Evolutionary conservation across 805 yeast genomes (phyloP), one percentile per base, ranked within the genome.

Genomic region (Yamadazyma takamatsuzukensis): DNA sequence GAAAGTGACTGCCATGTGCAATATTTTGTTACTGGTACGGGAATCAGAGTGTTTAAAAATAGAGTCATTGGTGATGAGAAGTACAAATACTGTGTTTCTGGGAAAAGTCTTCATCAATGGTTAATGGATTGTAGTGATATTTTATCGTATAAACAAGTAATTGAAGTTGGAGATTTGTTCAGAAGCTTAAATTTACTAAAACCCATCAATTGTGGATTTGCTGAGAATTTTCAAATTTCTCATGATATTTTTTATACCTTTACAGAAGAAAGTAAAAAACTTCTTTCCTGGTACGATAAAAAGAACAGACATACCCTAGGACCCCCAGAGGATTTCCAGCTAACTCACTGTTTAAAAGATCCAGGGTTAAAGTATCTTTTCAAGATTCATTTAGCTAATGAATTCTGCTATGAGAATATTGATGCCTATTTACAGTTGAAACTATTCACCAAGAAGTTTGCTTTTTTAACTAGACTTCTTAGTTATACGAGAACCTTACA

Each of bases 31-130:
- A 74, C 89, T 0, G 47, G 60, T 15, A 61, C 56, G 8, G 96
- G 96, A 1, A 67, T 85, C 2, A 59, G 95, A 13, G 47, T 84
- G 3, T 75, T 74, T 43, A 50, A 71, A 28, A 68, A 66, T 36
- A 19, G 16, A 13, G 44, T 47, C 5, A 68, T 71, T 38, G 56
- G 54, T 8, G 35, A 42, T 4, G 30, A 41, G 2, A 27, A 36
- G 9, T 42, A 28, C 16, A 34, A 47, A 16, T 70, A 68, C 44
- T 71, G 78, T 33, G 69, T 85, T 40, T 71, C 83, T 2, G 94
- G 96, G 0, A 83, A 83, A 45, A 82, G 93, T 0, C 62, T 82
- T 0, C 72, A 79, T 56, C 96, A 88, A 49, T 90, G 96, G 95
- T 49, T 90, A 5, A 70, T 82, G 76, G 97, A 90, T 42, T 88